Evolutionary conservation across 257 asterid genomes (phyloP), one percentile per base, ranked within the genome.

Genomic region (Buddleja alternifolia): DNA sequence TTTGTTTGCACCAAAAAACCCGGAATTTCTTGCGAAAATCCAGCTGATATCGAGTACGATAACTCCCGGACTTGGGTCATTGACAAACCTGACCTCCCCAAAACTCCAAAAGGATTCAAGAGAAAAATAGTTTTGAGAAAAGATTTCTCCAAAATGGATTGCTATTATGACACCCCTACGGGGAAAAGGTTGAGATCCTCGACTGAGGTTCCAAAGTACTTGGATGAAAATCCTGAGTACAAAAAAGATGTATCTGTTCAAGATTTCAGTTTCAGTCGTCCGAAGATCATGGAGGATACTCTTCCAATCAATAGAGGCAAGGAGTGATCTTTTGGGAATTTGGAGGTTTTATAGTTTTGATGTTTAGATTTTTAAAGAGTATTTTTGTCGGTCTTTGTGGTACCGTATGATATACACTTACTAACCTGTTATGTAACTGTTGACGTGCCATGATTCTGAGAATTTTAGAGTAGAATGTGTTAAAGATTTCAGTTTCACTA

Each of bases 11-110:
- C 71, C 75, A 78, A 70, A 39, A 73, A 64, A 8, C 67, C 66
- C 1, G 20, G 39, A 5, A 23, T 62, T 75, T 63, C 81, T 21
- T 89, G 96, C 53, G 58, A 73, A 4, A 87, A 81, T 34, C 86
- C 81, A 1, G 63, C 78, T 6, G 90, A 86, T 57, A 66, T 89
- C n/a, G 84, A 81, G 69, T 70, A 56, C 20, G 73, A 80, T 58
- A 60, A 73, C 24, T 44, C 77, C 6, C 46, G 79, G 24, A 54
- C 56, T 16, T 81, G 83, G 86, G 75, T 69, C 23, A 50, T 55
- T 11, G 81, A 81, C 69, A 75, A 61, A 63, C 83, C 81, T 24
- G 75, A 78, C n/a, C 23, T 73, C 21, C 86, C 83, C 0, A 81
- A 73, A 66, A 67, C 86, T 4, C 86, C 86, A 1, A 29, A 29